Percentiles rank a stretch among this genome's conserved stretches.
Conservation (phyloP, 106 monocot genomes). For the Dendrobium catenatum region DNA sequence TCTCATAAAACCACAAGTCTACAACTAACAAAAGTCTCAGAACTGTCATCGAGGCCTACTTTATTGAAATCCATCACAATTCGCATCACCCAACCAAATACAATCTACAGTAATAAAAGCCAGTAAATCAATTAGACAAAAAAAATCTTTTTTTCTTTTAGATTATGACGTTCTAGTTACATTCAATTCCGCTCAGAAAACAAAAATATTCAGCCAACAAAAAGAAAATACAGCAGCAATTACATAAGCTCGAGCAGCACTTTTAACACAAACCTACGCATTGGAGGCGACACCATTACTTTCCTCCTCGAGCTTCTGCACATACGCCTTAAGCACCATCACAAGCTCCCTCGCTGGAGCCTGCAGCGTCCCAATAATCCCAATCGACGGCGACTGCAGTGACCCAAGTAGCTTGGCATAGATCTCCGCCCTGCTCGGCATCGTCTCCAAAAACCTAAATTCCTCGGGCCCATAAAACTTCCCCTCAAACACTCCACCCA, state of each 20-base stretch:
- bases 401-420: slow-evolving; percentile 70
- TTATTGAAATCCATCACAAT: too few species aligned
- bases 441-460: slow-evolving; percentile 81
- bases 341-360: slow-evolving; percentile 77
- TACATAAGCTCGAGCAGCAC: background rate
- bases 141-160: too few species aligned
- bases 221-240: too few species aligned
- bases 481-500: slow-evolving; percentile 89
- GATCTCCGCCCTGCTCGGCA: slow-evolving; percentile 80
- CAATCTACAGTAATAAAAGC: too few species aligned
- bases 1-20: too few species aligned
- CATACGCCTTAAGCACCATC: slow-evolving; percentile 60
- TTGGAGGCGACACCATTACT: background rate
- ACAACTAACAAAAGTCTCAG: too few species aligned
- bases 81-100: too few species aligned
- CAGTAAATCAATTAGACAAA: too few species aligned
- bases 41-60: too few species aligned
- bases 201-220: too few species aligned
- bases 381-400: slow-evolving; percentile 56
- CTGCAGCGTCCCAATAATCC: slow-evolving; percentile 63
- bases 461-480: slow-evolving; percentile 78
- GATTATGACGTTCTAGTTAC: too few species aligned
- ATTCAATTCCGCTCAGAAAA: too few species aligned
- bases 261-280: background rate
- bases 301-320: slow-evolving; percentile 69